These are phyloP conservation scores for Rhizodiscina lignyota DNA, from an alignment of 495 filamentous ascomycete genomes.

Conservation along the genomic window DNA sequence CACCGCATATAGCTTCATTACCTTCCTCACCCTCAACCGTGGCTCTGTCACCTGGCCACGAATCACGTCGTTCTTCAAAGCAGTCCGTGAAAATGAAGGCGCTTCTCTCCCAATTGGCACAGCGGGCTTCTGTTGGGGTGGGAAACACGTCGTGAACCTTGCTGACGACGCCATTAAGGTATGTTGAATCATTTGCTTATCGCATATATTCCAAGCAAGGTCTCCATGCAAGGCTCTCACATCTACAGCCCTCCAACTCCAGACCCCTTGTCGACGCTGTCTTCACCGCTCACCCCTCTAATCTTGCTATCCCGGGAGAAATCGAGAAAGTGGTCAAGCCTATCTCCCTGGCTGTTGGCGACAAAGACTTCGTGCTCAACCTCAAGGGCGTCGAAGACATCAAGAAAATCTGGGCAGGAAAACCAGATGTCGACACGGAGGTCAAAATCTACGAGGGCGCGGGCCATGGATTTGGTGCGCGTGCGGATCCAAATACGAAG, in stretches of 20 bases:
- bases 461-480: conserved; percentile 1
- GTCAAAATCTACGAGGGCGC: not conserved
- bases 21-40: not conserved
- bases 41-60: conserved; percentile 22
- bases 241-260: no score
- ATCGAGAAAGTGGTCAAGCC: not conserved
- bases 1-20: not conserved
- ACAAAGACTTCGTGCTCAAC: not conserved
- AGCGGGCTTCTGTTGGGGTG: conserved; percentile 47
- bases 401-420: not conserved
- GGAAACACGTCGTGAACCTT: conserved; percentile 29
- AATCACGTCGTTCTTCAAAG: conserved; percentile 28
- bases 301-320: not conserved
- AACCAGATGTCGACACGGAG: not conserved
- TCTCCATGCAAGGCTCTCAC: no score
- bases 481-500: not conserved
- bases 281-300: conserved; percentile 1
- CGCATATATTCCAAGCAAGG: no score
- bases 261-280: conserved; percentile 1
- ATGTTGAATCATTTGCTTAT: no score
- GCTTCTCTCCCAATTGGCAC: conserved; percentile 22
- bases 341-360: not conserved
- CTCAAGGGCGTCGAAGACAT: not conserved
- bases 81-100: conserved; percentile 23
- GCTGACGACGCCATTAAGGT: conserved; percentile 11